Evolutionary conservation across 179 eudicot species (phyloP).

Genomic region (Silene noctiflora): DNA sequence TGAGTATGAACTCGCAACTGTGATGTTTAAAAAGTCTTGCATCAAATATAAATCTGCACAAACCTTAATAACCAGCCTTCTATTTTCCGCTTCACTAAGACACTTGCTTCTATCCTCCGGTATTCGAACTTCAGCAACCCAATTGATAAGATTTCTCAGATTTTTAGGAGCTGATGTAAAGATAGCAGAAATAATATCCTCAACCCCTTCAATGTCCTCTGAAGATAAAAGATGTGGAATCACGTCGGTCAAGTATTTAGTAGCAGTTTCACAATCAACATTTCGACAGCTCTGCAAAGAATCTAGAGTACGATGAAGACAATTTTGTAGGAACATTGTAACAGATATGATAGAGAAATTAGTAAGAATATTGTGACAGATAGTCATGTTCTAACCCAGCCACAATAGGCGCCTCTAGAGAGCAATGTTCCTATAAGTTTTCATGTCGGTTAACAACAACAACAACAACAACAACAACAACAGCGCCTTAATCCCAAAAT

Average conservation of each 20-base stretch:
- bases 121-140: slow-evolving; percentile 49
- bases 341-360: no score
- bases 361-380: no score
- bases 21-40: slow-evolving; percentile 1
- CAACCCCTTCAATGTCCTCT: slow-evolving; percentile 30
- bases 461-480: no score
- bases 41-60: neutral
- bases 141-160: slow-evolving; percentile 36
- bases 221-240: slow-evolving; percentile 36
- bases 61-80: slow-evolving; percentile 42
- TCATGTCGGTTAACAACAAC: no score
- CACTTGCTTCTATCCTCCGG: slow-evolving; percentile 29
- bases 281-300: slow-evolving; percentile 42
- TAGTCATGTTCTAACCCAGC: no score
- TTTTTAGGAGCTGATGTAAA: slow-evolving; percentile 37
- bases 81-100: slow-evolving; percentile 36
- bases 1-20: neutral
- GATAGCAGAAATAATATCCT: slow-evolving; percentile 35
- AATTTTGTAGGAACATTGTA: neutral
- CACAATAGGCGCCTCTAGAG: no score
- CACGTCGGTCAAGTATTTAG: slow-evolving; percentile 36
- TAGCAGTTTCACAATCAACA: slow-evolving; percentile 35
- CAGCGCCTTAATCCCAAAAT: no score
- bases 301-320: slow-evolving; percentile 8
- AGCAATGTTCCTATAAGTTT: no score